phyloP scores from a whole-genome alignment of 345 rosid species.

The Melaleuca alternifolia region DNA sequence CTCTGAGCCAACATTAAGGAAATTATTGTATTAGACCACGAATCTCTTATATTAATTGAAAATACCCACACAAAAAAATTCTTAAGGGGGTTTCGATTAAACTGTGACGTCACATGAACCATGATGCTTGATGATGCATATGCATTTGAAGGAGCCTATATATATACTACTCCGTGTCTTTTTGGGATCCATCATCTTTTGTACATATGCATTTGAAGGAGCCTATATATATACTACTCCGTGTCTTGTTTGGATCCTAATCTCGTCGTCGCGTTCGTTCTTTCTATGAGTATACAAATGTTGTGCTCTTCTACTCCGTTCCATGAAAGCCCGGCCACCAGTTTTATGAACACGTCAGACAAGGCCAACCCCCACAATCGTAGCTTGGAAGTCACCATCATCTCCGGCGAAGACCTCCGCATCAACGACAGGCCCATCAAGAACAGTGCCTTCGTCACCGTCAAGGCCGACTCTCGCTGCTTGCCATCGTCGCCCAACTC shows the following conservation, averaged over 20 bases:
- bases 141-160: not conserved
- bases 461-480: not conserved
- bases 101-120: not conserved
- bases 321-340: not conserved
- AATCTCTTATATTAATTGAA: fast-evolving
- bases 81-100: not conserved
- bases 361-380: not conserved
- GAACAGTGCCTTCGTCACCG: not conserved
- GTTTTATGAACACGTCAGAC: not conserved
- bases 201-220: not conserved
- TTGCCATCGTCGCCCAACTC: not conserved
- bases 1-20: not conserved
- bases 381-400: slow-evolving; percentile 21
- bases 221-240: not conserved
- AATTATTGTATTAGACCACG: not conserved
- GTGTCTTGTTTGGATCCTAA: not conserved
- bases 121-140: too few relatives aligned
- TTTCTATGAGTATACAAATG: not conserved
- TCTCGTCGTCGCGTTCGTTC: not conserved
- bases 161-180: not conserved
- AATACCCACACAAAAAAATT: not conserved
- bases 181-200: not conserved
- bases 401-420: slow-evolving; percentile 8
- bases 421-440: not conserved
- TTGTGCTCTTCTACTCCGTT: not conserved